These are phyloP conservation scores for Gnaphalium uliginosum DNA, from an alignment of 129 eudicot species.

Conservation along the genomic window DNA sequence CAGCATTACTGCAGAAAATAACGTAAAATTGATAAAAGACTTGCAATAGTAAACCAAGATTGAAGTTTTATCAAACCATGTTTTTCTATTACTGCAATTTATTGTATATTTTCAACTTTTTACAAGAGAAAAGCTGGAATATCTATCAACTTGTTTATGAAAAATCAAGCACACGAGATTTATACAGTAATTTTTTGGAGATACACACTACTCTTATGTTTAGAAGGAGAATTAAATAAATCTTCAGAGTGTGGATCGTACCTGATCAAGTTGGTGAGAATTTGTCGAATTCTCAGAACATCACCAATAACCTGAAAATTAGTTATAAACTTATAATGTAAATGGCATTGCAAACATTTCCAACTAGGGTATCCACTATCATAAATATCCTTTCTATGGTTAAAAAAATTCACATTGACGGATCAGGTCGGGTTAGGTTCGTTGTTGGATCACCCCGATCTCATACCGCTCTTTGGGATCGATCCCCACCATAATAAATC, in stretches of 20 bases:
- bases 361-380: not conserved
- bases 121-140: not conserved
- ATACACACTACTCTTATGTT: too few species aligned
- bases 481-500: too few species aligned
- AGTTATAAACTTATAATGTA: not conserved
- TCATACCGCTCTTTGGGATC: too few species aligned
- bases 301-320: constrained; percentile 83
- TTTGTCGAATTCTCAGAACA: constrained; percentile 88
- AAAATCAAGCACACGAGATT: not conserved
- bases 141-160: not conserved
- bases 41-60: not conserved
- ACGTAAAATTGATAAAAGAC: not conserved
- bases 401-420: too few species aligned
- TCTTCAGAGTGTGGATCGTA: constrained; percentile 23
- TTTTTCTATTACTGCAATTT: not conserved
- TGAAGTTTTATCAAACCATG: not conserved
- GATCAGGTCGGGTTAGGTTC: too few species aligned
- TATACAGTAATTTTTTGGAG: too few species aligned
- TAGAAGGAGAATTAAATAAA: not conserved
- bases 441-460: too few species aligned
- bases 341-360: not conserved
- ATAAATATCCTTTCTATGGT: not conserved
- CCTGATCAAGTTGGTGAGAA: constrained; percentile 95
- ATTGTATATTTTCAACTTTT: not conserved
- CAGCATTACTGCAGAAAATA: constrained; percentile 67